Conservation (phyloP, 768 basidiomycete species). For the Tylopilus rubrobrunneus region DNA sequence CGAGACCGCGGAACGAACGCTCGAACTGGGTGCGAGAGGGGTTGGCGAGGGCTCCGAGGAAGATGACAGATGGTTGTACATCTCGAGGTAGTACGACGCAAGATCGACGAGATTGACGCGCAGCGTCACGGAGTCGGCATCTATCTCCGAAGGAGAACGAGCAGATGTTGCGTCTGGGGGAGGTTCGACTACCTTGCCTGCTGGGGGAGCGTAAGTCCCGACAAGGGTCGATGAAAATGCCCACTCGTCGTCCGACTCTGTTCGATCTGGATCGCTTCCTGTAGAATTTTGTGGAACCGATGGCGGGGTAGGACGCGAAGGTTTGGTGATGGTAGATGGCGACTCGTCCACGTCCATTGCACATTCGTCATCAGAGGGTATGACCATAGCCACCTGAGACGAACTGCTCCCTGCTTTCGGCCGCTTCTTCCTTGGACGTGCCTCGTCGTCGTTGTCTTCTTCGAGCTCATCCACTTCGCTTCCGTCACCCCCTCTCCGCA, state of each 20-base stretch:
- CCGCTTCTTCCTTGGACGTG: constrained; percentile 6
- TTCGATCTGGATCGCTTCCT: not conserved
- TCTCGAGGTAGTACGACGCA: constrained; percentile 20
- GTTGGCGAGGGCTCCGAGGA: not conserved
- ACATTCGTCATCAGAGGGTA: constrained; percentile 24
- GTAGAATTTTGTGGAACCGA: not conserved
- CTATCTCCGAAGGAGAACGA: not conserved
- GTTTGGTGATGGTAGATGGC: constrained; percentile 19
- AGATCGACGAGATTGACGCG: constrained; percentile 19
- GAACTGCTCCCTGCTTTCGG: constrained; percentile 11
- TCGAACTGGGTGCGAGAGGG: constrained; percentile 1
- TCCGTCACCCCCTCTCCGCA: not conserved
- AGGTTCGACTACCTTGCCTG: constrained; percentile 10
- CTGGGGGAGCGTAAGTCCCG: constrained; percentile 14
- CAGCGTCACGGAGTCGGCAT: constrained; percentile 13
- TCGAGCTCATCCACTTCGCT: constrained; percentile 20
- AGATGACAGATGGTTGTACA: constrained; percentile 6
- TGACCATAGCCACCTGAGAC: constrained; percentile 17
- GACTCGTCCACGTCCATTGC: constrained; percentile 25
- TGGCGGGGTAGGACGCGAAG: not conserved
- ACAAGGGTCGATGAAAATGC: constrained; percentile 25
- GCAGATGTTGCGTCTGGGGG: not conserved
- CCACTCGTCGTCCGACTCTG: constrained; percentile 19
- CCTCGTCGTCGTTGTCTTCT: not conserved
- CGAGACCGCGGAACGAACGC: constrained; percentile 23